Base-by-base conservation (phyloP, 2,329 filamentous ascomycete species). In the Aspergillus sp. region DNA sequence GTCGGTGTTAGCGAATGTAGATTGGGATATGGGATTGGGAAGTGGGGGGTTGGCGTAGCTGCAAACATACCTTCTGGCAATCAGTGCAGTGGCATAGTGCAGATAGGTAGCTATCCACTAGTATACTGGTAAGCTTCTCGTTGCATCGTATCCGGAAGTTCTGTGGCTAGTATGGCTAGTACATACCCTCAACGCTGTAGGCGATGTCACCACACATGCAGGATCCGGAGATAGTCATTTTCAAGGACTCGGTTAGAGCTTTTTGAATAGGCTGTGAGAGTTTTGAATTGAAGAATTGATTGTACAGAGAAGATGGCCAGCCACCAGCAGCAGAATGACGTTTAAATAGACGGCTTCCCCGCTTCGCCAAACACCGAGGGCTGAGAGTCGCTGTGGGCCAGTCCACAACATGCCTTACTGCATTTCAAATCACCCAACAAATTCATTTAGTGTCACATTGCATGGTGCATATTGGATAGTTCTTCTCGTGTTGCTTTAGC, bases 71-170 rank as follows among this genome's bases (percentile, higher is more conserved):
- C 78, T 85, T 85, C 63, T 85, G 82, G 67, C 82, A 85, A 61
- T 84, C 82, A 12, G 67, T 65, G 68, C 82, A 84, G 66, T 84
- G 81, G 71, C 83, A 85, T 36, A 85, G 72, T 6, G 81, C 81
- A 18, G 76, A 80, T 3, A 71, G 56, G 16, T 70, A 73, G 4
- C 77, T 69, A 42, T 82, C 77, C 11, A 74, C 80, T 82, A 56
- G 49, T 36, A 52, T 26, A 6, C 2, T 3, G 12, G 16, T 0
- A 3, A 32, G 14, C 16, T 36, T 16, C 11, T 12, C 7, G 39
- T 54, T 22, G 20, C n/a, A 18, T 16, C 4, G 12, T 18, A 22
- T 5, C 32, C 9, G 4, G 22, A 6, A 20, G 9, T 9, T 29
- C 7, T 7, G 26, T 29, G 26, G 26, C 7, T 29, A 29, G 2